phyloP scores from a whole-genome alignment of 805 yeast genomes.

The Hanseniaspora nectarophila region DNA sequence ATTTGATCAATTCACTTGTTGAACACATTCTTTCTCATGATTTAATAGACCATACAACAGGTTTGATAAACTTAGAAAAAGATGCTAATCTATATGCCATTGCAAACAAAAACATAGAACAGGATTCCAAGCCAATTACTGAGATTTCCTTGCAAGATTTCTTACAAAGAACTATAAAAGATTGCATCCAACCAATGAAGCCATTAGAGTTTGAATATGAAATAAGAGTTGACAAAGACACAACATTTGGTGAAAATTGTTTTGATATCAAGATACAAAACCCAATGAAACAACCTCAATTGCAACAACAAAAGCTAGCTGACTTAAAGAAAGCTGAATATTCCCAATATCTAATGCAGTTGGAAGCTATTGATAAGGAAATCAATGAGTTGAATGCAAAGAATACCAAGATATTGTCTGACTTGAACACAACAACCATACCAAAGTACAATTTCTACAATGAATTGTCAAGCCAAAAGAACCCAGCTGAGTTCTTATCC shows the following conservation, averaged over 20 bases:
- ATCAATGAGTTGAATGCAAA: slow-evolving; percentile 35
- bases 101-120: not conserved
- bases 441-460: slow-evolving; percentile 69
- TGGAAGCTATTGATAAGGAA: slow-evolving; percentile 27
- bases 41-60: slow-evolving; percentile 24
- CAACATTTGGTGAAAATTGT: slow-evolving; percentile 69
- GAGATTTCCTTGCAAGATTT: slow-evolving; percentile 40
- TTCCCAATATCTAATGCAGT: not conserved
- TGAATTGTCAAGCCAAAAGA: slow-evolving; percentile 42
- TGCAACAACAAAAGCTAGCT: slow-evolving; percentile 28
- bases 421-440: slow-evolving; percentile 38
- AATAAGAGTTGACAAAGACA: slow-evolving; percentile 61
- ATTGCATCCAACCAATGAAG: slow-evolving; percentile 60
- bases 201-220: slow-evolving; percentile 71
- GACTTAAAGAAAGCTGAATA: not conserved
- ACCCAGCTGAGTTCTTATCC: slow-evolving; percentile 66
- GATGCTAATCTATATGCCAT: not conserved
- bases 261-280: slow-evolving; percentile 59
- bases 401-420: slow-evolving; percentile 35
- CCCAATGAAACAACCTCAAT: slow-evolving; percentile 14
- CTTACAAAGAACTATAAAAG: slow-evolving; percentile 49
- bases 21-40: slow-evolving; percentile 63
- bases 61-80: not conserved
- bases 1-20: slow-evolving; percentile 67
- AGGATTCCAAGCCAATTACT: not conserved